phyloP scores from a whole-genome alignment of 2,329 filamentous ascomycete species.

The Fusarium tanahbumbuense region DNA sequence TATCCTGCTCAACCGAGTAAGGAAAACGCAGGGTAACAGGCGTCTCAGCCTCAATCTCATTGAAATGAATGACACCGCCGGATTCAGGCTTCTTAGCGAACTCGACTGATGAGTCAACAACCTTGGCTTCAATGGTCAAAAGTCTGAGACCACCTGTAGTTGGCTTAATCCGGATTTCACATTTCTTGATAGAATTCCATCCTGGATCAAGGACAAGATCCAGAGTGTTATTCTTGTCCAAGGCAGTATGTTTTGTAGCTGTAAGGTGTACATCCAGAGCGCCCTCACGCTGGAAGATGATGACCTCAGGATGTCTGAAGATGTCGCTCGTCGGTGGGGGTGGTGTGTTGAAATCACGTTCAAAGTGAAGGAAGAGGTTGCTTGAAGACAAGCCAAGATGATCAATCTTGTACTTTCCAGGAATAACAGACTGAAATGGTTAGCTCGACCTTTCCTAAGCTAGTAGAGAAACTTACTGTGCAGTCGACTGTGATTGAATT shows the following conservation, averaged over 20 bases:
- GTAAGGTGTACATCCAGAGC: constrained; percentile 76
- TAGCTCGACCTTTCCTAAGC: constrained; percentile 31
- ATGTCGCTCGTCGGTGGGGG: constrained; percentile 61
- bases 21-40: constrained; percentile 74
- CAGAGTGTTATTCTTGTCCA: constrained; percentile 82
- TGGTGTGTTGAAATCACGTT: constrained; percentile 66
- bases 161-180: constrained; percentile 71
- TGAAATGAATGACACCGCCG: constrained; percentile 66
- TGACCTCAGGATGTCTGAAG: constrained; percentile 70
- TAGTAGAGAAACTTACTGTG: constrained; percentile 48
- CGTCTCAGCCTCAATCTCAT: constrained; percentile 57
- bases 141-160: constrained; percentile 74
- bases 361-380: constrained; percentile 74
- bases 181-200: constrained; percentile 74
- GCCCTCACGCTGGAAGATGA: constrained; percentile 77
- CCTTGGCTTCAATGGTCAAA: constrained; percentile 68
- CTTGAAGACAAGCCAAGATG: constrained; percentile 73
- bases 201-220: constrained; percentile 80
- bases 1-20: constrained; percentile 84
- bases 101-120: constrained; percentile 57
- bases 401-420: constrained; percentile 81
- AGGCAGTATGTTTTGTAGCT: constrained; percentile 76
- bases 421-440: constrained; percentile 67
- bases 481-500: constrained; percentile 54
- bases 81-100: constrained; percentile 64